Base-by-base conservation (phyloP, 257 asterid genomes). In the Avicennia marina region DNA sequence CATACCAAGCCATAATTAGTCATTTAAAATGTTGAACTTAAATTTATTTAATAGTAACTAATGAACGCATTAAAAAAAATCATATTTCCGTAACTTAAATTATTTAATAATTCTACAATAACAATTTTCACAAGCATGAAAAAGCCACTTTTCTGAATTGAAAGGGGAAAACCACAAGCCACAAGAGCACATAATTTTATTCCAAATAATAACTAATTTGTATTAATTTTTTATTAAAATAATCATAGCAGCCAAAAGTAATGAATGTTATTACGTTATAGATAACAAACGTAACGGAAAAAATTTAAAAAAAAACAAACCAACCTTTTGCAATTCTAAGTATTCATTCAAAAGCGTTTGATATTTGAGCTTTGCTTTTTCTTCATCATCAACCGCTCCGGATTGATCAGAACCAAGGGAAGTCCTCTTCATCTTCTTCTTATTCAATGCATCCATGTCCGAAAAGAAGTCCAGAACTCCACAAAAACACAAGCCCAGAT, bases 261-360 rank as follows among this genome's bases (percentile, higher is more conserved):
- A n/a, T n/a, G n/a, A n/a, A n/a, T n/a, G n/a, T n/a, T n/a, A n/a
- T n/a, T n/a, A n/a, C n/a, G n/a, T n/a, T n/a, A n/a, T n/a, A n/a
- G n/a, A n/a, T n/a, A n/a, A n/a, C n/a, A n/a, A n/a, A n/a, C n/a
- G n/a, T n/a, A n/a, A 38, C 41, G 20, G 25, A 20, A 45, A 9
- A 42, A 15, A 44, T 12, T 11, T 7, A 20, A 2, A 39, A 13
- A 0, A 20, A 40, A 46, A 29, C 38, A 13, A 18, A 2, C 64
- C 0, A 62, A 84, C 89, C 89, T 78, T 84, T 63, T 81, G 89
- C 60, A 78, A 45, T 32, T 75, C 75, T 73, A 84, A 70, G 64
- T 50, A 77, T 25, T 81, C 79, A 25, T 46, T 60, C 74, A 81
- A 58, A 9, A 79, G 81, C 0, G 72, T 63, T 66, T 72, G 87